Percentiles rank a stretch among this genome's conserved stretches.
phyloP scores from a whole-genome alignment of 805 yeast genomes.

The Saccharomycodes ludwigii region DNA sequence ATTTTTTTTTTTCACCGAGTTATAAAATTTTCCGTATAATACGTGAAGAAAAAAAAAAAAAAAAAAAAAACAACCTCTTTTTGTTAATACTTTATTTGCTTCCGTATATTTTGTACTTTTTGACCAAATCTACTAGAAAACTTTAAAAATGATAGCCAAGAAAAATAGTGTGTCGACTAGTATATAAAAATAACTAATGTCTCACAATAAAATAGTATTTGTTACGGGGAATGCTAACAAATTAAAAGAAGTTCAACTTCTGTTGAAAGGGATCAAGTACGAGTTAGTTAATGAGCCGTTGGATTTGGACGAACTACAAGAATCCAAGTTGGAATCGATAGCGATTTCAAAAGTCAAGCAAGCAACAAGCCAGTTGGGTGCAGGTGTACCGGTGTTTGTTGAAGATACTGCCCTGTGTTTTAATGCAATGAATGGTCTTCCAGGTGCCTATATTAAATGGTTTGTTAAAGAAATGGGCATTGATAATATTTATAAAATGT shows the following conservation, averaged over 20 bases:
- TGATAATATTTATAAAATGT: slow-evolving; percentile 63
- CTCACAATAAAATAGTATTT: slow-evolving; percentile 37
- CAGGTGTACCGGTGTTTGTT: slow-evolving; percentile 71
- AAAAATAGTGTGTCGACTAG: background rate
- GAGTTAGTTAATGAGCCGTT: slow-evolving; percentile 47
- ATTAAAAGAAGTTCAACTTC: slow-evolving; percentile 69
- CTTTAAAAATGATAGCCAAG: background rate
- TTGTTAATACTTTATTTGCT: background rate
- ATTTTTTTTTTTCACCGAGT: too few species aligned
- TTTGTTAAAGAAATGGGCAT: slow-evolving; percentile 67
- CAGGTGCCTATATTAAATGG: slow-evolving; percentile 97
- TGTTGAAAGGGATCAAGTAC: slow-evolving; percentile 31
- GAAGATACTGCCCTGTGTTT: slow-evolving; percentile 92
- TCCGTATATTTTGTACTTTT: background rate
- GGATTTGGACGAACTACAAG: slow-evolving; percentile 88
- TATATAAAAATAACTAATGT: background rate
- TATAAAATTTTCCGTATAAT: too few species aligned
- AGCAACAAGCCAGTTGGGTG: slow-evolving; percentile 49
- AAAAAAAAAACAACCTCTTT: background rate
- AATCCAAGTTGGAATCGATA: slow-evolving; percentile 64
- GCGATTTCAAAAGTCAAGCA: slow-evolving; percentile 62
- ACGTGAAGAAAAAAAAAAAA: slow-evolving; percentile 1
- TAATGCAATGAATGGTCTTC: slow-evolving; percentile 68
- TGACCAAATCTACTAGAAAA: background rate
- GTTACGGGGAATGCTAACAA: slow-evolving; percentile 88